Evolutionary conservation across 108 stramenopile genomes (phyloP), one percentile per base, ranked within the genome.

Genomic region (Skeletonema grethae): DNA sequence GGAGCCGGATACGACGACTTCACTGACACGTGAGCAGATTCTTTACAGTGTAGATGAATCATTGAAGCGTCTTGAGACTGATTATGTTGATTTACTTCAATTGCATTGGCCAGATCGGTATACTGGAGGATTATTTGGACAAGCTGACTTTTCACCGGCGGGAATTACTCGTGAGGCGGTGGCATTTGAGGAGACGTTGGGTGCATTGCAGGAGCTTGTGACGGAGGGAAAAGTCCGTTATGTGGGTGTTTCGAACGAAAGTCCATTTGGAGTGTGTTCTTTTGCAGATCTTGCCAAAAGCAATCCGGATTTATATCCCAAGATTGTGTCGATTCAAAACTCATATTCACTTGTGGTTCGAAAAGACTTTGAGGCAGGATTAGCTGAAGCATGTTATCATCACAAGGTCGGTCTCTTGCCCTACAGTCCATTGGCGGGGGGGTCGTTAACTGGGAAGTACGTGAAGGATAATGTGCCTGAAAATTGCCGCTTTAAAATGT

Each of bases 101-200:
- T 53, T 98, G 29, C 93, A 97, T 68, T 98, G 98, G 96, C 96
- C 96, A 0, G 97, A 95, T 76, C 87, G 96, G 6, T 92, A 89
- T 32, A 69, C 85, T 32, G 88, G 89, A 39, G 88, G 86, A 8
- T n/a, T 94, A 6, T 97, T 97, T 77, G 96, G 97, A 0, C 75
- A 83, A 50, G 69, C 73, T 0, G 89, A 94, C 71, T 97, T 94
- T 70, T 67, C 67, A 28, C 86, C 82, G 13, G 73, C 82, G 18
- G 60, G 84, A 56, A 79, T 81, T 3, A 59, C 72, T 31, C 76
- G 80, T 16, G 86, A 81, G 8, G 73, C 73, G 12, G 75, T 83
- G 60, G 30, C 86, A 48, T 96, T 98, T 72, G 88, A 93, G 62
- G 98, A 98, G 72, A 92, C 92, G 50, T 64, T 95, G 10, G 68